Conservation (phyloP, 495 filamentous ascomycete species). For the Xylona heveae region DNA sequence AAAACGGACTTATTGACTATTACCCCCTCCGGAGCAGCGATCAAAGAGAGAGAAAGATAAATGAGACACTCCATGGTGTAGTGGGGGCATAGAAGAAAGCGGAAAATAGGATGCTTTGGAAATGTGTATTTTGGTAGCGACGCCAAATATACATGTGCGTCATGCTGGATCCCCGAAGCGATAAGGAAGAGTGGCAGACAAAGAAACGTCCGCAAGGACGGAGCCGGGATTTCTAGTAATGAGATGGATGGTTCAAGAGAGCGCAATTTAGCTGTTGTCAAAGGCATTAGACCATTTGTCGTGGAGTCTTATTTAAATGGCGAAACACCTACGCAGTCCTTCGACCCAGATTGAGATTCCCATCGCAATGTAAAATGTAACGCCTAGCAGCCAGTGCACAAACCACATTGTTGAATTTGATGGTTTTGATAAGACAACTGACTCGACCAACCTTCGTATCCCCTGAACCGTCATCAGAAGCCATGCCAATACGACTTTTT, state of each 20-base stretch:
- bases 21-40: slow-evolving; percentile 42
- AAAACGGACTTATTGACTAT: slow-evolving; percentile 54
- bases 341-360: slow-evolving; percentile 72
- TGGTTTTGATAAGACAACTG: slow-evolving; percentile 33
- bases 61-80: slow-evolving; percentile 75
- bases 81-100: slow-evolving; percentile 59
- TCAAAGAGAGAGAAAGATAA: slow-evolving; percentile 55
- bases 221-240: slow-evolving; percentile 14
- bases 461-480: slow-evolving; percentile 53
- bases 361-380: slow-evolving; percentile 53
- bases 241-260: neutral
- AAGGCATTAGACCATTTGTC: too few relatives aligned
- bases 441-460: slow-evolving; percentile 53
- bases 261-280: slow-evolving; percentile 5
- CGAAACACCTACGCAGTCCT: slow-evolving; percentile 37
- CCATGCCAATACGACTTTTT: slow-evolving; percentile 49
- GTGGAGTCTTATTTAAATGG: neutral
- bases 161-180: slow-evolving; percentile 59
- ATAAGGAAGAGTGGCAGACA: slow-evolving; percentile 45
- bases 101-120: slow-evolving; percentile 51
- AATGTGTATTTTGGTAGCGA: slow-evolving; percentile 69
- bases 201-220: slow-evolving; percentile 35
- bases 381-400: slow-evolving; percentile 57
- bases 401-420: slow-evolving; percentile 64
- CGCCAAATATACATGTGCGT: slow-evolving; percentile 60